Evolutionary conservation across 345 rosid species (phyloP).

Genomic region (Heritiera fomes): DNA sequence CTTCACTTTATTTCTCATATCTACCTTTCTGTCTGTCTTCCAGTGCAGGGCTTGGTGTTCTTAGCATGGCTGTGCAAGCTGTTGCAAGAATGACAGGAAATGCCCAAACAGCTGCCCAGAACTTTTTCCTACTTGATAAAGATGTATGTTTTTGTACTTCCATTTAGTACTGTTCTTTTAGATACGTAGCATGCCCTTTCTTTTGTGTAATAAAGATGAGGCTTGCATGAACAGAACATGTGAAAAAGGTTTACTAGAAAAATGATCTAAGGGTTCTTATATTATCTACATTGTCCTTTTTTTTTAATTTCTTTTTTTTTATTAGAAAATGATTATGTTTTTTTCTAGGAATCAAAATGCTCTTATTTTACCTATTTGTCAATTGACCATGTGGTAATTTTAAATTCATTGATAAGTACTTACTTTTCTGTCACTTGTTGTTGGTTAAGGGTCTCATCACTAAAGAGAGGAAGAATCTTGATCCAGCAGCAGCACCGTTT

Average conservation of each 20-base stretch:
- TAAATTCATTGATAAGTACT: not conserved
- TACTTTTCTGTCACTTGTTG: not conserved
- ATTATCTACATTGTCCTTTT: not conserved
- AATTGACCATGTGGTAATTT: conserved; percentile 8
- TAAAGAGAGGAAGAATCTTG: conserved; percentile 82
- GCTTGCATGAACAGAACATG: not conserved
- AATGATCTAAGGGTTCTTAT: not conserved
- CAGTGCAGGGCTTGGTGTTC: conserved; percentile 99
- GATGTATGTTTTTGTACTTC: conserved; percentile 56
- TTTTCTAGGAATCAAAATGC: not conserved
- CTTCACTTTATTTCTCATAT: conserved; percentile 15
- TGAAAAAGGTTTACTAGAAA: not conserved
- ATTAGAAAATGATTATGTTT: not conserved
- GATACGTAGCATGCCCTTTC: not conserved
- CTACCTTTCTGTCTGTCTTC: conserved; percentile 28
- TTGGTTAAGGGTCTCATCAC: conserved; percentile 83
- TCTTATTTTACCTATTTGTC: conserved; percentile 14
- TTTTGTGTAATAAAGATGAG: not conserved
- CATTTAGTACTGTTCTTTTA: not conserved
- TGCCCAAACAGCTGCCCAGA: conserved; percentile 47
- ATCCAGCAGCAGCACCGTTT: conserved; percentile 83
- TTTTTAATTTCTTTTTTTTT: not conserved
- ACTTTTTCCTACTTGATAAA: conserved; percentile 82
- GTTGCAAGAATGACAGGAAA: conserved; percentile 77
- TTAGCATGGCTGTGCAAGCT: conserved; percentile 75